Percentiles rank a stretch among this genome's conserved stretches.
phyloP scores from a whole-genome alignment of 352 stramenopile species.

The Phytophthora idaei region DNA sequence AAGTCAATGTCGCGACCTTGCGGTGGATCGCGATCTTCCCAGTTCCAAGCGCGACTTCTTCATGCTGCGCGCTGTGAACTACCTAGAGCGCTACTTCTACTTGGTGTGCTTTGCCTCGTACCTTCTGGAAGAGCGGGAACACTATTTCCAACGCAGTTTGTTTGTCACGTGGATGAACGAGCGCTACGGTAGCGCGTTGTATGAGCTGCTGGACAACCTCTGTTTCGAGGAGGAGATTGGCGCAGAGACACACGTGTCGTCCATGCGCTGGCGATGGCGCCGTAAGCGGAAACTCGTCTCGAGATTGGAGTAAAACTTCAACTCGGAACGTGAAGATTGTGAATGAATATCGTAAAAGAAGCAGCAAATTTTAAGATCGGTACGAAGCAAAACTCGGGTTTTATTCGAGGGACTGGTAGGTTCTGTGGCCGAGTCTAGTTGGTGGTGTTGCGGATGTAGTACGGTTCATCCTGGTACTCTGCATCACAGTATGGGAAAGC shows the following conservation, averaged over 20 bases:
- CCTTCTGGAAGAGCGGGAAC: constrained; percentile 65
- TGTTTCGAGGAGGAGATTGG: constrained; percentile 85
- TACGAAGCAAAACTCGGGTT: too few species aligned
- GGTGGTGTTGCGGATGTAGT: constrained; percentile 24
- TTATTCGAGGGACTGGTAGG: too few species aligned
- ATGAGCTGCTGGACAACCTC: constrained; percentile 86
- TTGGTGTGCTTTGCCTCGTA: constrained; percentile 91
- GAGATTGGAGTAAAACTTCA: constrained; percentile 60
- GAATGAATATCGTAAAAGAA: background rate
- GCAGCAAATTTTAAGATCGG: too few species aligned
- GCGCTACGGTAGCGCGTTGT: constrained; percentile 81
- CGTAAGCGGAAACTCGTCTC: constrained; percentile 87
- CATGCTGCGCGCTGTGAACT: constrained; percentile 88
- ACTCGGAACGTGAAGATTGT: background rate
- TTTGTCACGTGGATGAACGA: constrained; percentile 89
- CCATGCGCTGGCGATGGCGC: constrained; percentile 90
- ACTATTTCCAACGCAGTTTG: constrained; percentile 57
- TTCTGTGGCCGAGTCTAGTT: constrained; percentile 2
- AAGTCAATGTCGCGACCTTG: constrained; percentile 75
- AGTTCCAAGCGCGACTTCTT: constrained; percentile 78
- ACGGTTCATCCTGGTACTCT: constrained; percentile 26
- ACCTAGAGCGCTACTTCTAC: constrained; percentile 91
- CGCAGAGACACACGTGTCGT: constrained; percentile 77
- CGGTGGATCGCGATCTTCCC: constrained; percentile 71
- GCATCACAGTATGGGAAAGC: constrained; percentile 21